Percentiles rank a stretch among this genome's conserved stretches.
Evolutionary conservation across 352 stramenopile genomes (phyloP).

Genomic region (Phytophthora citrophthora): DNA sequence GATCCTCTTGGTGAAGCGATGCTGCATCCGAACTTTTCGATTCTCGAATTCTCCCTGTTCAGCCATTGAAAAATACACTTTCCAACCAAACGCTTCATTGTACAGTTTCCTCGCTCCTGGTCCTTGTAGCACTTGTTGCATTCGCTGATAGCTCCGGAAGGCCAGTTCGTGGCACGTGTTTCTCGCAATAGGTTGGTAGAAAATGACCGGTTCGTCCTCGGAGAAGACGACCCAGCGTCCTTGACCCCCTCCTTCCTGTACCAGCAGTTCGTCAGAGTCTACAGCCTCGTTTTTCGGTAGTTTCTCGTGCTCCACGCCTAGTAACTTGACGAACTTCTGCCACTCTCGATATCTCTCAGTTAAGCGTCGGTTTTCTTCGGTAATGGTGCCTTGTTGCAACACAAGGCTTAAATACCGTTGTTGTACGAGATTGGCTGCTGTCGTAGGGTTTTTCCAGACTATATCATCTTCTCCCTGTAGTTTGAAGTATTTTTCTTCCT

Average conservation of each 20-base stretch:
- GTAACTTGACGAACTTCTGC: conserved; percentile 31
- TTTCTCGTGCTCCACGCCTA: conserved; percentile 30
- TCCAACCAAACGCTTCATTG: conserved; percentile 43
- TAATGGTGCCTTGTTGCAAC: conserved; percentile 32
- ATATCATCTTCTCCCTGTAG: conserved; percentile 1
- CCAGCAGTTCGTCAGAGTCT: conserved; percentile 12
- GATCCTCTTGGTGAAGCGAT: conserved; percentile 47
- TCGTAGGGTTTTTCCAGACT: conserved; percentile 19
- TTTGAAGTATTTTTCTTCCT: conserved; percentile 2
- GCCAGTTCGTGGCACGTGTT: conserved; percentile 31
- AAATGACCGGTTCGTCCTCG: conserved; percentile 32
- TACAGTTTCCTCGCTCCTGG: conserved; percentile 26
- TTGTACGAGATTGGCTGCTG: conserved; percentile 20
- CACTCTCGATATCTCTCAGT: conserved; percentile 28
- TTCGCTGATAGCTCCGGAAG: conserved; percentile 25
- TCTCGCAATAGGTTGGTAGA: conserved; percentile 31
- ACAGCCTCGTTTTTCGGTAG: conserved; percentile 6
- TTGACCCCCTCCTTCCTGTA: conserved; percentile 15
- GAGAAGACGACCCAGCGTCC: conserved; percentile 35
- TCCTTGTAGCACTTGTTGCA: conserved; percentile 31
- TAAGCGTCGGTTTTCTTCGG: conserved; percentile 34
- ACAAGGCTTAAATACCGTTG: conserved; percentile 41
- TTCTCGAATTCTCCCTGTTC: background rate
- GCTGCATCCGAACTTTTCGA: conserved; percentile 34
- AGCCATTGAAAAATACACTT: conserved; percentile 41